Evolutionary conservation across 2,329 filamentous ascomycete genomes (phyloP), one percentile per base, ranked within the genome.

Genomic region (Fusarium pseudograminearum): DNA sequence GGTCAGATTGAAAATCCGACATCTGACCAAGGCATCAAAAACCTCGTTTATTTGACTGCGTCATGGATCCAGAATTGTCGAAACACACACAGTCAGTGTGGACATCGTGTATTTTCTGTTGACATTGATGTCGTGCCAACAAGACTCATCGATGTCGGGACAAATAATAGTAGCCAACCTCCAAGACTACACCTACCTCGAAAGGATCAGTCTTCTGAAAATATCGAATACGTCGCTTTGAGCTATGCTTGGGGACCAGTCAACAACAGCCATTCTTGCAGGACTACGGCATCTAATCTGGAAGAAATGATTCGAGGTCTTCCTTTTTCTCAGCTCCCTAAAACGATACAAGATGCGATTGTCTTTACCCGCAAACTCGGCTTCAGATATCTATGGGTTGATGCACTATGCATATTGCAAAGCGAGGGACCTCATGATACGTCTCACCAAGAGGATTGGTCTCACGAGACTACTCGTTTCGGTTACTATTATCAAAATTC

Each of bases 351-450:
- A 14, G 52, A 55, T 18, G 52, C 52, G 4, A 47, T 55, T 1
- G 5, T 38, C 9, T 36, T 47, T 7, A 55, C 52, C 3, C 41
- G 52, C 3, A 44, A 30, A 22, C 41, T 55, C 2, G n/a, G 52
- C 9, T 46, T 55, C 4, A 47, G 7, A 14, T 55, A 55, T 8
- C 10, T 55, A 11, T 55, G 41, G 41, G 52, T 55, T 8, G 41
- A 55, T 11, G 41, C 41, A 3, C 16, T 55, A 4, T 55, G 41
- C 1, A 55, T 55, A 10, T 22, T 55, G 16, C 41, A 55, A 47
- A 55, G 52, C 3, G 41, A 55, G 4, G 52, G 52, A 11, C 31
- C n/a, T 3, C 4, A 47, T 5, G 41, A 55, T 15, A 7, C 7
- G 10, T 30, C 4, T 4, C 41, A 55, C 2, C 28, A 36, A 47